These are phyloP conservation scores for Mortierella sp. DNA, from an alignment of 371 early-diverging fungal genomes.

Conservation along the genomic window DNA sequence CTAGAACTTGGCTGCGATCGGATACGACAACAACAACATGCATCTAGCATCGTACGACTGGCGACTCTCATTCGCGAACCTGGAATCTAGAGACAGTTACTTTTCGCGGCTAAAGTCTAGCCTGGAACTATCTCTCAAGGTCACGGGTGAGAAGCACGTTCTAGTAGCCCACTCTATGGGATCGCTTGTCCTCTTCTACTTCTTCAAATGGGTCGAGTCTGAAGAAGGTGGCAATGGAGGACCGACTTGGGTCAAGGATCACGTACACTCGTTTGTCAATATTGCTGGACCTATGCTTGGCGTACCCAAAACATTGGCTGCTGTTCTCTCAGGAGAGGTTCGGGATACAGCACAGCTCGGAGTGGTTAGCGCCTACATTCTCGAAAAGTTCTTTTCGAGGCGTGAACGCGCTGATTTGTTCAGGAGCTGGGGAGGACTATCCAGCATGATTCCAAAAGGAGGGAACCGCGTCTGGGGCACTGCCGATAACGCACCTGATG, in stretches of 20 bases:
- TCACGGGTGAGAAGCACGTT: conserved; percentile 70
- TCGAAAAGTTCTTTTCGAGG: conserved; percentile 89
- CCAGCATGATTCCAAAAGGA: conserved; percentile 89
- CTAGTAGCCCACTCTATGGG: conserved; percentile 77
- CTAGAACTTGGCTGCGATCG: conserved; percentile 87
- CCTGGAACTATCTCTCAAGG: conserved; percentile 73
- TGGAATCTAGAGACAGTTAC: conserved; percentile 88
- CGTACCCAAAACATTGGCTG: conserved; percentile 85
- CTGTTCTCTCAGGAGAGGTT: conserved; percentile 85
- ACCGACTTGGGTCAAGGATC: conserved; percentile 80
- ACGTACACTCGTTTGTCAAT: conserved; percentile 86
- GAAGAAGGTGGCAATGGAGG: conserved; percentile 82
- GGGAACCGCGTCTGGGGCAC: conserved; percentile 88
- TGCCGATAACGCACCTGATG: conserved; percentile 72
- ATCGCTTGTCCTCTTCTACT: conserved; percentile 79
- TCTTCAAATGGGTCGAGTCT: conserved; percentile 92
- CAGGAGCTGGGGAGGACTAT: conserved; percentile 87
- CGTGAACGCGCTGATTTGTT: conserved; percentile 81
- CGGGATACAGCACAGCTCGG: conserved; percentile 89
- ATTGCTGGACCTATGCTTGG: conserved; percentile 93
- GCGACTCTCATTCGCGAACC: conserved; percentile 85
- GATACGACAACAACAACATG: conserved; percentile 92
- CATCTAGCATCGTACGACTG: conserved; percentile 94
- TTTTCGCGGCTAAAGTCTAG: conserved; percentile 82
- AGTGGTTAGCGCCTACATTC: conserved; percentile 77